Base-by-base conservation (phyloP, 805 yeast species). In the Candida maltosa region DNA sequence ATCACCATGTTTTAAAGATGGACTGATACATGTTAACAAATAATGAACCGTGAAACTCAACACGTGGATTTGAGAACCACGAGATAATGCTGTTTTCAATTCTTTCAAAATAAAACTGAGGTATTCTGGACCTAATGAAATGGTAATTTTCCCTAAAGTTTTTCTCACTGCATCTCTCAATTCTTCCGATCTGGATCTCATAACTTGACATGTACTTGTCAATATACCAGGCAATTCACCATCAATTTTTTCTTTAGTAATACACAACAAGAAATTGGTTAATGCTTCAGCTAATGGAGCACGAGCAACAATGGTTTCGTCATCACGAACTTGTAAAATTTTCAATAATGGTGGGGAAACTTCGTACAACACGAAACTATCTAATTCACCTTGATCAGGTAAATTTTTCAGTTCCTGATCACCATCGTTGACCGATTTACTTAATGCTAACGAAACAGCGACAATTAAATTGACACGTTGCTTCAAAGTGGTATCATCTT, bases 31-130 rank as follows among this genome's bases (percentile, higher is more conserved):
- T 2, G 75, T 74, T 35, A 93, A 59, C 25, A 91, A 60, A 32
- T 79, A 69, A 58, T 93, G 96, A 4, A 87, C 76, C 1, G 97
- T 86, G 60, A 68, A 93, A 51, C 96, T 87, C 48, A 93, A 74
- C 39, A 93, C 87, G 60, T 93, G 98, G 35, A 88, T 76, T 54
- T 93, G 97, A 10, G 96, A 86, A 17, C 98, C 98, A 52, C 94
- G 71, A 4, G 82, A 73, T 35, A 91, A 67, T 0, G 97, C 94
- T 14, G 82, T 61, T 44, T 75, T 79, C 49, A 93, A 69, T 53
- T 93, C 97, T 39, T 75, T 75, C 16, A 93, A 61, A 32, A 93
- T 75, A 52, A 88, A 87, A 37, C 73, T 70, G 40, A 91, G 62
- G 53, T 88, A 88, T 16, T 60, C 56, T 0, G 95, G 70, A 1